A percentile compares a stretch with the other conserved stretches of the same genome.
These are phyloP conservation scores for Pyracantha coccinea DNA, from an alignment of 331 rosid genomes.

Conservation along the genomic window DNA sequence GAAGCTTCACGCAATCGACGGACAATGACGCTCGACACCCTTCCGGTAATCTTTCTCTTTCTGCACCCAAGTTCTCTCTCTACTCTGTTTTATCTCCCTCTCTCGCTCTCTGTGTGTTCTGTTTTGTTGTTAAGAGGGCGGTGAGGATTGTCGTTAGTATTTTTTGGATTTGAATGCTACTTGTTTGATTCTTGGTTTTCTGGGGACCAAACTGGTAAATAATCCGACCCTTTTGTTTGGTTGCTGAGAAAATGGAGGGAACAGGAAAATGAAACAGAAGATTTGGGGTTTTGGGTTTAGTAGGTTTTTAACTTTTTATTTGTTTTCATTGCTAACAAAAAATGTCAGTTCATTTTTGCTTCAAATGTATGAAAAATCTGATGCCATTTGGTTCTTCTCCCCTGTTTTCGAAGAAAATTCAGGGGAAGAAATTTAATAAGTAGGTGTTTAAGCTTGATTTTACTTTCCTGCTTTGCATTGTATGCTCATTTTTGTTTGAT, in stretches of 20 bases:
- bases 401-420: neutral
- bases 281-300: neutral
- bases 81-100: neutral
- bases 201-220: neutral
- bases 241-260: neutral
- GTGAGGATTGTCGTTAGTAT: neutral
- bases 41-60: conserved; percentile 18
- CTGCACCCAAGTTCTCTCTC: neutral
- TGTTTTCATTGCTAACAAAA: neutral
- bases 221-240: conserved; percentile 3
- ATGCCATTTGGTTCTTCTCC: neutral
- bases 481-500: neutral
- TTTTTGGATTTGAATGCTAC: neutral
- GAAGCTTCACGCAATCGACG: neutral
- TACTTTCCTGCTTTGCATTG: neutral
- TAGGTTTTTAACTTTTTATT: neutral
- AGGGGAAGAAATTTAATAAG: neutral
- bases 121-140: neutral
- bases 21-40: conserved; percentile 26
- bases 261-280: neutral
- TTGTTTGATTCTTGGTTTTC: neutral
- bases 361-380: too few relatives aligned
- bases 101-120: neutral
- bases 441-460: neutral
- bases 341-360: neutral